Conservation (phyloP, 2,329 filamentous ascomycete species). For the Sporothrix inflata region DNA sequence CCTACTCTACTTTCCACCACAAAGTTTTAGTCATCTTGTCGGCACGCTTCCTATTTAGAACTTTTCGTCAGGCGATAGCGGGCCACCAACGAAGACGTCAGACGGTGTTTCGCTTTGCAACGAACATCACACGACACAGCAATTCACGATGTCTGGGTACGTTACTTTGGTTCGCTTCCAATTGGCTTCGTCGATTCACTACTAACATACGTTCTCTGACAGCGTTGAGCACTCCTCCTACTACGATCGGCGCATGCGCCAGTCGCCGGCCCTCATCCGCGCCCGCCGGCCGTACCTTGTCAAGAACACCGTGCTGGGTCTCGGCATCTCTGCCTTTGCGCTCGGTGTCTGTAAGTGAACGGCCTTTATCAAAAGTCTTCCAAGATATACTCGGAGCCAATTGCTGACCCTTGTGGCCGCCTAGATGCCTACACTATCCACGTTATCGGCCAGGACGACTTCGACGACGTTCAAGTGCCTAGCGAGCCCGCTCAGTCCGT, state of each 20-base stretch:
- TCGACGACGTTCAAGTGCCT: constrained; percentile 91
- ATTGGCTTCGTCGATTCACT: background rate
- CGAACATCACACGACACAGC: background rate
- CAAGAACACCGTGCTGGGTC: constrained; percentile 82
- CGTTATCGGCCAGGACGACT: constrained; percentile 93
- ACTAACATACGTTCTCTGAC: background rate
- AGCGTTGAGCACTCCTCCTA: constrained; percentile 68
- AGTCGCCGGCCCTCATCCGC: constrained; percentile 86
- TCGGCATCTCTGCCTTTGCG: constrained; percentile 75
- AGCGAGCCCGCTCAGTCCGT: constrained; percentile 57
- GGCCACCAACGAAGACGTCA: background rate
- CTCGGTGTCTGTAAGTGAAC: constrained; percentile 79
- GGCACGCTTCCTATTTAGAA: constrained; percentile 1
- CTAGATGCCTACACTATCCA: constrained; percentile 68
- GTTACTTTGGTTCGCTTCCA: background rate
- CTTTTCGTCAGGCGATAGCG: constrained; percentile 5
- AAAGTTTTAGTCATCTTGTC: constrained; percentile 9
- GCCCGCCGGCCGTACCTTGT: constrained; percentile 88
- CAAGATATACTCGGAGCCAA: background rate
- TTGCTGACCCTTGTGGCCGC: background rate
- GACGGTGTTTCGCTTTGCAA: background rate
- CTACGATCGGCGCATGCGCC: constrained; percentile 85
- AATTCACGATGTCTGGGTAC: constrained; percentile 32
- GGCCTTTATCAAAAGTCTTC: background rate
- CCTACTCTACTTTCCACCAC: background rate